Evolutionary conservation across 1,284 basidiomycete species (phyloP), one percentile per base, ranked within the genome.

Genomic region (Puccinia coronata): DNA sequence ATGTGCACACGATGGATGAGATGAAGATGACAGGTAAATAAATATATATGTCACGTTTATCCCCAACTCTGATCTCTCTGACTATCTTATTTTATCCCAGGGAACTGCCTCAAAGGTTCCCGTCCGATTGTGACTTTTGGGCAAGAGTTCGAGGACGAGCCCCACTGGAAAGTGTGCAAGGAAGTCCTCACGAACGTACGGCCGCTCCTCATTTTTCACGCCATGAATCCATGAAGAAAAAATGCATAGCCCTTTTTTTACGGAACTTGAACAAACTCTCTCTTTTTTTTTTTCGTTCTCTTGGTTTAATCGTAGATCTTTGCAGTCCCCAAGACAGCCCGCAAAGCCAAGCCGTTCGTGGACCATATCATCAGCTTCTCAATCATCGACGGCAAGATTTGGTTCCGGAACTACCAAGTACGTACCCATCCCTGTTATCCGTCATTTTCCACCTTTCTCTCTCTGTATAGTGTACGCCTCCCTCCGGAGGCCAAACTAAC

Each of bases 1-100:
- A 99, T 87, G 90, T 98, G 81, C 97, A 99, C 87, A 99, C 97
- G 57, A 99, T 99, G 97, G 97, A 99, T 88, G 97, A 99, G 87
- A 89, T 99, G 84, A 99, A 99, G 88, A 94, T 99, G 96, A 98
- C 96, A 3, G 97, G 78, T 80, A 14, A 69, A 67, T 57, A 31
- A 59, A 16, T n/a, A 5, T 36, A n/a, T 53, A 34, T 20, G 23
- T 71, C 51, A 36, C 36, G 18, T 1, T 76, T 1, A 59, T 59
- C 55, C 20, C 20, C 20, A 16, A 43, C 51, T 75, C 73, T 59
- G 2, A 28, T 8, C 53, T 61, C 43, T 16, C 36, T 57, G 25
- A 41, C 34, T n/a, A 51, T 67, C 39, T 20, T 23, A 47, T 43
- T 28, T 47, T 6, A n/a, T 39, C 43, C 18, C 28, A 80, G 78